These are phyloP conservation scores for Cardiospermum halicacabum DNA, from an alignment of 345 rosid genomes.

Conservation along the genomic window DNA sequence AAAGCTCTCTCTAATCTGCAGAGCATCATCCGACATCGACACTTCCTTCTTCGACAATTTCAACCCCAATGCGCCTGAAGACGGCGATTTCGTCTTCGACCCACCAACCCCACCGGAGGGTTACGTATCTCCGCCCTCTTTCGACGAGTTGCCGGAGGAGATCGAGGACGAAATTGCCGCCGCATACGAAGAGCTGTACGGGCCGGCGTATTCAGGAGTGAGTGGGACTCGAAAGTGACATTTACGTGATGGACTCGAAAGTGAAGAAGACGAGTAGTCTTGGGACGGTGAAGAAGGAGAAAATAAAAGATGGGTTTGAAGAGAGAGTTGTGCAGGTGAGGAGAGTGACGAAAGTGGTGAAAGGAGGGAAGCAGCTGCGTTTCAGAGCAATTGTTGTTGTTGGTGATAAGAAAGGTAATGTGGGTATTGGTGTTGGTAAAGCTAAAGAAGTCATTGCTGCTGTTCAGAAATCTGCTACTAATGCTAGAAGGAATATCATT, in stretches of 20 bases:
- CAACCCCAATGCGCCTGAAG: conserved; percentile 24
- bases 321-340: conserved; percentile 86
- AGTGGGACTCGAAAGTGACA: conserved; percentile 53
- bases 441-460: conserved; percentile 79
- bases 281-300: conserved; percentile 52
- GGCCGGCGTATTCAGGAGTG: conserved; percentile 73
- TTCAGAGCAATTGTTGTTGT: conserved; percentile 81
- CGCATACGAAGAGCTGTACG: conserved; percentile 75
- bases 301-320: conserved; percentile 67
- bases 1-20: no score
- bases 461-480: conserved; percentile 67
- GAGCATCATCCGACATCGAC: conserved; percentile 29
- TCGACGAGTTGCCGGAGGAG: conserved; percentile 73
- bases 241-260: conserved; percentile 64
- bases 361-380: conserved; percentile 84
- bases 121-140: conserved; percentile 45
- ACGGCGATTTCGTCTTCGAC: conserved; percentile 44
- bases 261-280: conserved; percentile 40
- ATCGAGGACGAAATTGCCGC: conserved; percentile 66
- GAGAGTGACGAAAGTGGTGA: conserved; percentile 85
- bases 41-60: conserved; percentile 46
- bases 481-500: conserved; percentile 74
- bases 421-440: conserved; percentile 87
- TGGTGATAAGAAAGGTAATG: conserved; percentile 76
- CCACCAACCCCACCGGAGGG: conserved; percentile 66